Evolutionary conservation across 495 filamentous ascomycete species (phyloP).

Genomic region (Penicillium malachiteum): DNA sequence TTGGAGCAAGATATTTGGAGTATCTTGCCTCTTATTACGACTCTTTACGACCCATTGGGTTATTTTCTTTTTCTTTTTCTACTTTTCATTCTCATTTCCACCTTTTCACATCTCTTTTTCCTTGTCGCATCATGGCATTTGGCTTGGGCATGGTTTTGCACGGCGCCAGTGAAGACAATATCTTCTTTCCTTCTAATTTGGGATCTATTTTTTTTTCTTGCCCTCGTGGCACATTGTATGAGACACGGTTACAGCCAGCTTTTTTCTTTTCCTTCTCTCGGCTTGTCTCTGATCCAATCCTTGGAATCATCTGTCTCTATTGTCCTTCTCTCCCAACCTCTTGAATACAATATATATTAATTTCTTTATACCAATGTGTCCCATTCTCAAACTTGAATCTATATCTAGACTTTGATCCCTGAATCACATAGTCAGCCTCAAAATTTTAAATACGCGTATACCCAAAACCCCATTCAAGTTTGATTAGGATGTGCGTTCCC

Average conservation of each 20-base stretch:
- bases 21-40: constrained; percentile 6
- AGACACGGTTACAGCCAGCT: constrained; percentile 23
- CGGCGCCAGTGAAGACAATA: constrained; percentile 23
- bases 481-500: constrained; percentile 33
- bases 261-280: constrained; percentile 5
- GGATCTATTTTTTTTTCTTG: constrained; percentile 7
- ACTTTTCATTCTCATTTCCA: too few relatives aligned
- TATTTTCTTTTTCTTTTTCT: background rate
- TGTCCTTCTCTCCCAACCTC: background rate
- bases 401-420: background rate
- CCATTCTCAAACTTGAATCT: background rate
- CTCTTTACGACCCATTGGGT: background rate
- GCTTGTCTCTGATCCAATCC: constrained; percentile 1
- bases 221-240: constrained; percentile 23
- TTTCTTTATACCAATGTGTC: background rate
- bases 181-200: constrained; percentile 11
- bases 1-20: constrained; percentile 4
- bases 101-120: background rate
- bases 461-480: constrained; percentile 13
- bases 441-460: constrained; percentile 10
- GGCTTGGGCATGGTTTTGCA: constrained; percentile 18
- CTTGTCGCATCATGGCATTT: constrained; percentile 20
- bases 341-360: background rate
- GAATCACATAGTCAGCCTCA: background rate
- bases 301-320: background rate